Conservation (phyloP, 2,329 filamentous ascomycete genomes). For the Geosmithia putterillii region DNA sequence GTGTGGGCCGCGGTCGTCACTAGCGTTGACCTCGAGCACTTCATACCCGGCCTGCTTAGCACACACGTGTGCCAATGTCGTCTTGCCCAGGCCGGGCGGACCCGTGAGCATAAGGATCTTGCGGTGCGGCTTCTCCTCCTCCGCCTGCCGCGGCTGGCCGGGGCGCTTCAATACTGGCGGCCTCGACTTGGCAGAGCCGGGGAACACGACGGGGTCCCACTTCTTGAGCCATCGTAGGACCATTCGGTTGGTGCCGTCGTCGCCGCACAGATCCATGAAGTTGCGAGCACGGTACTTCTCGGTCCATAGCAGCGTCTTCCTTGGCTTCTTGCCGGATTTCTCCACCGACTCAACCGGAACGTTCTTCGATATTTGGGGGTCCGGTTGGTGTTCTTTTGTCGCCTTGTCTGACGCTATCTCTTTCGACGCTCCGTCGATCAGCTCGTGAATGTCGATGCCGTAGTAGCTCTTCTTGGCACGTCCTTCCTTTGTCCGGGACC, state of each 20-base stretch:
- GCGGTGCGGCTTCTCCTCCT: slow-evolving; percentile 65
- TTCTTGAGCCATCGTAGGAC: slow-evolving; percentile 88
- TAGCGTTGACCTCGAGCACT: slow-evolving; percentile 94
- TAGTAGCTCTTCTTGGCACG: slow-evolving; percentile 71
- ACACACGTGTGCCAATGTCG: slow-evolving; percentile 90
- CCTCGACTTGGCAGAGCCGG: slow-evolving; percentile 53
- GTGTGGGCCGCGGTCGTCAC: slow-evolving; percentile 80
- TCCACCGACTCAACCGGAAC: slow-evolving; percentile 18
- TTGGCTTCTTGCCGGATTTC: slow-evolving; percentile 23
- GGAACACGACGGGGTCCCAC: slow-evolving; percentile 91
- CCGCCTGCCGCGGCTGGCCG: slow-evolving; percentile 23
- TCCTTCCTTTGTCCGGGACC: slow-evolving; percentile 54
- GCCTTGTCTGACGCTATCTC: slow-evolving; percentile 32
- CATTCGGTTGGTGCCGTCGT: slow-evolving; percentile 82
- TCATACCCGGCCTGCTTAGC: slow-evolving; percentile 93
- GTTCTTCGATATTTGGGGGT: neutral
- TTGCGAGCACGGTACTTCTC: slow-evolving; percentile 91
- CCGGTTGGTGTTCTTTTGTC: slow-evolving; percentile 3
- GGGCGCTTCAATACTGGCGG: slow-evolving; percentile 28
- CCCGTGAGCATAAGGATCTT: slow-evolving; percentile 88
- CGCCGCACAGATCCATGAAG: slow-evolving; percentile 88
- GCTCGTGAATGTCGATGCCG: slow-evolving; percentile 77
- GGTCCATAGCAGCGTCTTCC: slow-evolving; percentile 66
- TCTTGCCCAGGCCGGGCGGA: slow-evolving; percentile 89
- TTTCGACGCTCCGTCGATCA: slow-evolving; percentile 60